Base-by-base conservation (phyloP, 768 basidiomycete genomes). In the Phanerochaete sordida region DNA sequence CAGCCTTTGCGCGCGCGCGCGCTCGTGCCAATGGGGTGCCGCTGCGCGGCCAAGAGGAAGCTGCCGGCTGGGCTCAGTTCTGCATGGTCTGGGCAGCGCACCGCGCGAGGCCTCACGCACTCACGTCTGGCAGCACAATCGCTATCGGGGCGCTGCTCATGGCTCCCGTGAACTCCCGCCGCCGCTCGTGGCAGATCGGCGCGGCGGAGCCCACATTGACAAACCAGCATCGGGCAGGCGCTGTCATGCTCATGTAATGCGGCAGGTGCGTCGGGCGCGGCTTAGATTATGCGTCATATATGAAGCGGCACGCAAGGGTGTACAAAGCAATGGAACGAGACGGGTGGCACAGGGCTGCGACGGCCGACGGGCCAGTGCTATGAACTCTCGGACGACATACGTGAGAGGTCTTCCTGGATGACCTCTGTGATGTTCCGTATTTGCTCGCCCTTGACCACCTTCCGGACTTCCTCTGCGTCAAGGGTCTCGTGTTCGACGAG, bases 401-500 rank as follows among this genome's bases (percentile, higher is more conserved):
- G 64, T 55, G 69, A 65, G 33, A 72, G 64, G 59, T 87, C 83
- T 57, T 84, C 84, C 57, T 84, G 78, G 64, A 90, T 70, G 52
- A 86, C 82, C 67, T 91, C 87, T 64, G 81, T 75, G 64, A 90
- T 81, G 59, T 77, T 81, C 59, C 88, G 85, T 73, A 93, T 90
- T 55, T 82, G 79, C 72, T 96, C 87, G 39, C 95, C 95, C 59
- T 80, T 86, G 70, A 98, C 83, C 26, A 95, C 93, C 74, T 83
- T 87, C 68, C 81, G 78, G 19, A 98, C 95, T 73, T 99, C 94
- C 11, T 91, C 88, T 43, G 84, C 78, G 65, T 88, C 87, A 64
- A 99, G 77, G 21, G 96, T 98, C 77, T 99, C 96, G 74, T 96
- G 90, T 72, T 98, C 95, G 13, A 99, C 89, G 59, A 99, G 77